Percentiles rank a stretch among this genome's conserved stretches.
Evolutionary conservation across 208 protist species (phyloP).

Genomic region (Plasmodiophora brassicae): DNA sequence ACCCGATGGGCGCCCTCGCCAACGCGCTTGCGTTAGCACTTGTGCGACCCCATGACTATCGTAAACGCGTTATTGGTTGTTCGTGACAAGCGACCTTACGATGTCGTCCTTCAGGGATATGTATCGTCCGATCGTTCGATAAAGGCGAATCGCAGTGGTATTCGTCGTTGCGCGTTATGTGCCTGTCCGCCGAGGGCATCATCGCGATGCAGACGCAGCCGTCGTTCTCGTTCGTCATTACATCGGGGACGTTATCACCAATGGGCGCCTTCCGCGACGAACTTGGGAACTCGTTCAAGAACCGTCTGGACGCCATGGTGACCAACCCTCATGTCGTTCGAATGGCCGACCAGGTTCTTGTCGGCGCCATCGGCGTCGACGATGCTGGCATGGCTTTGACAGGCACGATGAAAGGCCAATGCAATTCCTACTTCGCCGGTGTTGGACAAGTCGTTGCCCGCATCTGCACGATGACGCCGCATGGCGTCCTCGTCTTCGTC

Average conservation of each 20-base stretch:
- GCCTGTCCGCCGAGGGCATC: neutral
- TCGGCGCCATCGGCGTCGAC: neutral
- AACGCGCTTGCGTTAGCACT: too few relatives aligned
- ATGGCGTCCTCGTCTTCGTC: neutral
- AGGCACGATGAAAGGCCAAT: neutral
- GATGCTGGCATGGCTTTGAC: neutral
- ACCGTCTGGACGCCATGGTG: neutral
- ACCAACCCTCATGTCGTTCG: neutral
- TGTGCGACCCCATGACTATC: too few relatives aligned
- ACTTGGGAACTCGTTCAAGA: neutral
- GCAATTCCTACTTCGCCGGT: neutral
- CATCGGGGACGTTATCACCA: neutral
- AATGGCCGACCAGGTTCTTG: neutral
- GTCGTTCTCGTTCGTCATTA: neutral
- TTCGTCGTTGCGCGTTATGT: neutral
- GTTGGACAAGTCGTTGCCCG: neutral
- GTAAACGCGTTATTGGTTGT: too few relatives aligned
- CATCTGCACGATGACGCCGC: neutral
- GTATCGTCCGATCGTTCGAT: too few relatives aligned
- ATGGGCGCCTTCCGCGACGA: neutral
- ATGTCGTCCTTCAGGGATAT: too few relatives aligned
- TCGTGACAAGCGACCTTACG: too few relatives aligned
- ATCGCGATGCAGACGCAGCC: neutral
- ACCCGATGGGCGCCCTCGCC: too few relatives aligned
- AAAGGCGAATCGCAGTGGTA: neutral